Conservation (phyloP, 352 stramenopile genomes). For the Pythium coloratum region DNA sequence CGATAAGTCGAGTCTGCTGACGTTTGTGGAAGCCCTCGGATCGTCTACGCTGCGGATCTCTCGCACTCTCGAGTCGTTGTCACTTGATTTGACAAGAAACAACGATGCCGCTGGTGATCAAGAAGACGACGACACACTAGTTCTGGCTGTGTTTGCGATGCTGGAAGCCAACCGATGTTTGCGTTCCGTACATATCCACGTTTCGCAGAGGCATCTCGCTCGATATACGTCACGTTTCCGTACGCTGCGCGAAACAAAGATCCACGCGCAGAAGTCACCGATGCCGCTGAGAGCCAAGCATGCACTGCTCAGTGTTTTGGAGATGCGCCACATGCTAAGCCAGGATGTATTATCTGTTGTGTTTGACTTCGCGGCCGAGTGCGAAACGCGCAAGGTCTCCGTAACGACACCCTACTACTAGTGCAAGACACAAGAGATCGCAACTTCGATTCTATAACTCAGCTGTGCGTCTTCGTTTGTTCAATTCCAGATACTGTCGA, state of each 20-base stretch:
- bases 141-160: neutral
- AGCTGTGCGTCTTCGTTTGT: too few relatives aligned
- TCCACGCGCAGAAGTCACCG: neutral
- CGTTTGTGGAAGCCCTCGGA: neutral
- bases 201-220: too few relatives aligned
- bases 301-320: neutral
- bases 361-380: constrained; percentile 7
- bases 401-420: neutral
- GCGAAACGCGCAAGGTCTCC: neutral
- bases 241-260: too few relatives aligned
- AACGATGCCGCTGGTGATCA: too few relatives aligned
- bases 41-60: neutral
- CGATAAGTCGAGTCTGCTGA: neutral
- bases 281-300: constrained; percentile 3
- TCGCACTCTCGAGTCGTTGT: neutral
- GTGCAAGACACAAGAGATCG: neutral
- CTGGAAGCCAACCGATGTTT: neutral
- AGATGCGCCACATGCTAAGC: neutral
- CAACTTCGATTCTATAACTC: too few relatives aligned
- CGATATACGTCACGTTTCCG: too few relatives aligned
- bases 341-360: neutral
- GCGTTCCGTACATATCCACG: too few relatives aligned
- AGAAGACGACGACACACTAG: neutral
- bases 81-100: neutral
- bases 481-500: too few relatives aligned